Conservation (phyloP, 73 alveolate genomes). For the Uronychia setigera region DNA sequence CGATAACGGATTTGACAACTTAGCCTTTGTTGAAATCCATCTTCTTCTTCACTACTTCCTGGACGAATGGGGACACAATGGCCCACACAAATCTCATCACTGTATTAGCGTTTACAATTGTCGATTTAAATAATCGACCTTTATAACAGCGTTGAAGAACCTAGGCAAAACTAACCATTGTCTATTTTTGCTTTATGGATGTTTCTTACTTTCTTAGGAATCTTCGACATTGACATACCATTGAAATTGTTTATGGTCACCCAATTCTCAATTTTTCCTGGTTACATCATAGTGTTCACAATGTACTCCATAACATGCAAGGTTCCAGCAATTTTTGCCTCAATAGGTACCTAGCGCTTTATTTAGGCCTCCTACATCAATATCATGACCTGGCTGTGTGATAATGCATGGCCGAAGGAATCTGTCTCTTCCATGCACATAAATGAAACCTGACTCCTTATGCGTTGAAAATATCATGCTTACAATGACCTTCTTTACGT, state of each 20-base stretch:
- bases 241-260: slow-evolving; percentile 61
- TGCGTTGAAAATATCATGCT: not conserved
- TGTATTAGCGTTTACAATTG: not conserved
- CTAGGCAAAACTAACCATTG: not conserved
- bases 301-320: slow-evolving; percentile 53
- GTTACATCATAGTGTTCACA: slow-evolving; percentile 80
- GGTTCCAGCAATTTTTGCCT: not conserved
- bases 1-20: not conserved
- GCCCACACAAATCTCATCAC: not conserved
- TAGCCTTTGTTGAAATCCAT: not conserved
- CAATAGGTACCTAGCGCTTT: not conserved
- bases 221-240: slow-evolving; percentile 63
- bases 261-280: slow-evolving; percentile 95
- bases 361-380: not conserved
- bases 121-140: not conserved
- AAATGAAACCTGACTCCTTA: slow-evolving; percentile 4
- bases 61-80: not conserved
- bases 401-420: slow-evolving; percentile 7
- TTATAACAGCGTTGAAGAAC: not conserved
- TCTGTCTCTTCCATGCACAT: slow-evolving; percentile 25
- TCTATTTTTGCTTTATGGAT: not conserved
- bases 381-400: not conserved
- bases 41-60: not conserved
- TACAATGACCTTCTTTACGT: not conserved
- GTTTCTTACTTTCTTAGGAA: slow-evolving; percentile 51